Base-by-base conservation (phyloP, 116 monocot species). In the Zostera marina region DNA sequence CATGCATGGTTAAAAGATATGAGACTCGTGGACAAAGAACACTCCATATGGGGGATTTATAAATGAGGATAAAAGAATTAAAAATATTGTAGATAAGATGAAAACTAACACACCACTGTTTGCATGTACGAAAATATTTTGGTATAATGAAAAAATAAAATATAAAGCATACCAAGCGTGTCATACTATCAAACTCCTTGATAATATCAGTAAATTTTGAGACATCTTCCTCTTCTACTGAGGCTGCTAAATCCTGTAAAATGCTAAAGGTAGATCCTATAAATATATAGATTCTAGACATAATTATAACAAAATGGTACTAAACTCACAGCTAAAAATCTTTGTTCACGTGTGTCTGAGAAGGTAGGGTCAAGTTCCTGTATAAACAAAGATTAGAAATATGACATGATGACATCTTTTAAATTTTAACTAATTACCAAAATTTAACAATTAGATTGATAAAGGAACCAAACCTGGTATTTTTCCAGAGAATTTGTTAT, bases 311-410 rank as follows among this genome's bases (percentile, higher is more conserved):
- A 24, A 12, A 8, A 22, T 54, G 20, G 42, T 47, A 46, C 13
- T 25, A 17, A 46, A 72, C 83, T 79, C 73, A 91, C 91, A 68
- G 85, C 40, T 55, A 91, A 69, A 66, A 91, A 82, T 48, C 77
- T 85, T 68, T 68, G 81, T 60, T 91, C 91, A 10, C 91, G 76
- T 63, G 91, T 82, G 47, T 82, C 79, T 9, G 85, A 85, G 64
- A 91, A 91, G 43, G 85, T 79, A 2, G 85, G 85, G 20, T 91
- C 91, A 46, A 91, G 73, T 41, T 91, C 91, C 91, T 91, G 66
- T 14, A 67, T 9, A 4, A 66, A 59, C 2, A 7, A 59, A 11
- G 9, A 39, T 39, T 10, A 32, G 13, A 51, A 51, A 1, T 11
- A 32, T 25, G 23, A 24, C 23, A 22, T 42, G 19, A 58, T 3